Evolutionary conservation across 2,329 filamentous ascomycete genomes (phyloP), one percentile per base, ranked within the genome.

Genomic region (Apiospora koreana): DNA sequence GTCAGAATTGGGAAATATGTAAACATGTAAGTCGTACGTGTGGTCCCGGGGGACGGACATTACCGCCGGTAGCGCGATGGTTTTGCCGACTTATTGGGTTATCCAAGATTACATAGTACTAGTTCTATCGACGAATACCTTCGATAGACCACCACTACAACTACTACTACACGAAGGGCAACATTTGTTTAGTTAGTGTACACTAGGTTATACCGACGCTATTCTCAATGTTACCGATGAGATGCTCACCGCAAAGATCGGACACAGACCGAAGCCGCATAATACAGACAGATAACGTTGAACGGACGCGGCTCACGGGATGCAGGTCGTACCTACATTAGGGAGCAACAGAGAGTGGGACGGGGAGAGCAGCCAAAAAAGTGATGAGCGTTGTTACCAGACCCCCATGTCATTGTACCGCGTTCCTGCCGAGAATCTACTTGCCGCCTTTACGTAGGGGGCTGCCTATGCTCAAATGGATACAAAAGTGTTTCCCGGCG

Each of bases 351-450:
- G 50, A 25, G 28, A 62, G 54, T 62, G 54, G 54, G 54, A 62
- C 54, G n/a, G 43, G 21, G 41, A 31, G 54, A 38, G 54, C 54
- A 62, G 18, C 54, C n/a, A 10, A 25, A 18, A 35, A 31, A 9
- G 50, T 43, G 41, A 43, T 18, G 2, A 43, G 41, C 14, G 41
- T 43, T 18, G 41, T 58, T 21, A 28, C 28, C 10, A 62, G 31
- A 62, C 54, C 54, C 54, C 54, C 54, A 62, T 62, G 28, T 38
- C 54, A 62, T 62, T 62, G 54, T 62, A 62, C 54, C 54, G 31
- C 50, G 50, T 35, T 62, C 50, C 50, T 62, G 50, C 54, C 54
- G 54, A 62, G 28, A 62, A 62, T 38, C 54, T 62, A 62, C 54
- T 38, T 38, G 54, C 54, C 54, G 54, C 54, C 54, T 62, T 62